Base-by-base conservation (phyloP, 2,329 filamentous ascomycete genomes). In the Colletotrichum sp. region DNA sequence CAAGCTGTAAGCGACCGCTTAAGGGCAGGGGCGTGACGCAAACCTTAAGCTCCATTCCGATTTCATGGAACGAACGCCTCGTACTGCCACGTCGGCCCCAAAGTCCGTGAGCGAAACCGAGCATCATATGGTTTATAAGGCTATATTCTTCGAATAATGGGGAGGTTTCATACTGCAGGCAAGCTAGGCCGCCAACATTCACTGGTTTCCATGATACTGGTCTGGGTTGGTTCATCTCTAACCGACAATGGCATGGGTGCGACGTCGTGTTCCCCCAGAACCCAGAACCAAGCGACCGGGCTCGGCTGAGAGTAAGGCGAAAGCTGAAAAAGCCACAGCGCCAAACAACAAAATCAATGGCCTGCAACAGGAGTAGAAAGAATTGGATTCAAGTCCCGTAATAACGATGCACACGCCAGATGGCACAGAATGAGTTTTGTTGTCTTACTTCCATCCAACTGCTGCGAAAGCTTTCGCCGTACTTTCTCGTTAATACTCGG, bases 401-500 rank as follows among this genome's bases (percentile, higher is more conserved):
- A 39, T 9, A 18, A 18, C 36, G 16, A 8, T 39, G 16, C 36
- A 3, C 8, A 18, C 16, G 36, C 16, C 0, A 44, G 3, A 49
- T n/a, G 0, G 18, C 18, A 49, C 18, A 1, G 39, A 18, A 2
- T 2, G 8, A 49, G 39, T 4, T 49, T 12, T 12, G 9, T 0
- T 49, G 18, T n/a, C 9, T 49, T 2, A n/a, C 3, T 49, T 12
- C 6, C 5, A n/a, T 49, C 3, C 18, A 2, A n/a, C 1, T 0
- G 9, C 39, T n/a, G 16, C 18, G 1, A 49, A n/a, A 2, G 0
- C 18, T 4, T 7, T 4, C 18, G 39, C 39, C 18, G 4, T 10
- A 9, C 6, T 44, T n/a, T n/a, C 16, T 44, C 36, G 3, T 18
- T 44, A 10, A 10, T 18, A 44, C 36, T 44, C 36, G 0, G 36